Conservation (phyloP, 202 grass and related monocot species). For the Elaeis oleifera region DNA sequence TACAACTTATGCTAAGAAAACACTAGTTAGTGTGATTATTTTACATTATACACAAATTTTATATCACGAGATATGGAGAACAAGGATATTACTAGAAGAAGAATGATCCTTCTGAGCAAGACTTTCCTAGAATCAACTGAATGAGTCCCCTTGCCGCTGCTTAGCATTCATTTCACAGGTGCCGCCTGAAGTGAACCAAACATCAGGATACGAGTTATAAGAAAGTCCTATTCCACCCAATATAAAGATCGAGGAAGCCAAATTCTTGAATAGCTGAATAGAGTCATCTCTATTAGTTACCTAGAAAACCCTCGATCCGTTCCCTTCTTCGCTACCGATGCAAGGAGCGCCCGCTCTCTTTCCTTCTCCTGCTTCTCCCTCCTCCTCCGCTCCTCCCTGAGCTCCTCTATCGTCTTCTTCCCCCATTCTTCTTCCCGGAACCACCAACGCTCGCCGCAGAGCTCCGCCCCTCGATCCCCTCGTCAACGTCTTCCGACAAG, state of each 20-base stretch:
- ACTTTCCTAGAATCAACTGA: too few relatives aligned
- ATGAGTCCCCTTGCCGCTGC: too few relatives aligned
- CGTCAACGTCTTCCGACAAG: not conserved
- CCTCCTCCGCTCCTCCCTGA: constrained; percentile 21
- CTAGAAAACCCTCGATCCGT: constrained; percentile 20
- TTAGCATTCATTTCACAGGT: too few relatives aligned
- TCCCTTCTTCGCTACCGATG: constrained; percentile 18
- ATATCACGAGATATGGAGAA: too few relatives aligned
- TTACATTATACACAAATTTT: too few relatives aligned
- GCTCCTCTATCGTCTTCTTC: constrained; percentile 40
- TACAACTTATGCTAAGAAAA: too few relatives aligned
- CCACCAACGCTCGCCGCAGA: not conserved
- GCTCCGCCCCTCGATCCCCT: constrained; percentile 14
- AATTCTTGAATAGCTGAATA: not conserved
- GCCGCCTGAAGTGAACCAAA: too few relatives aligned
- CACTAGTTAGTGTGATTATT: too few relatives aligned
- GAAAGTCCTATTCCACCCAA: too few relatives aligned
- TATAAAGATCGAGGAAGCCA: not conserved
- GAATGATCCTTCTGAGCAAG: too few relatives aligned
- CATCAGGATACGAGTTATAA: too few relatives aligned
- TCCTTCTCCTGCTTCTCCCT: constrained; percentile 85
- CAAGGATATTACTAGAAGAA: too few relatives aligned
- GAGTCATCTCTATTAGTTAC: constrained; percentile 3
- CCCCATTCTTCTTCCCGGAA: not conserved
- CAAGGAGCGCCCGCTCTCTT: constrained; percentile 40